Percentiles rank a stretch among this genome's conserved stretches.
Conservation (phyloP, 352 stramenopile genomes). For the Phytophthora agathidicida region DNA sequence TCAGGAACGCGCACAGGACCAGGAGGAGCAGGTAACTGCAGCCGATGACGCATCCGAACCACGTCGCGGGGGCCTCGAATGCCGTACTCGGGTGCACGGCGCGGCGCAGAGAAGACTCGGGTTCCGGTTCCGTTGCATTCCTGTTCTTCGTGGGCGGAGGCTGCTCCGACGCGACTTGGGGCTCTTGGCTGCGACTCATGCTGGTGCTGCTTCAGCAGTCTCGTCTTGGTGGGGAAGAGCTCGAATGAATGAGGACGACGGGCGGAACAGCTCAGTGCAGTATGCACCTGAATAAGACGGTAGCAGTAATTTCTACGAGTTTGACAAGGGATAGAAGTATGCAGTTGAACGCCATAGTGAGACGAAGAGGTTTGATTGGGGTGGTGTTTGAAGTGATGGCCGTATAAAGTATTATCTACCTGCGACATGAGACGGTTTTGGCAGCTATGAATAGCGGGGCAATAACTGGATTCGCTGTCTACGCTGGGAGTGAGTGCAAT, state of each 20-base stretch:
- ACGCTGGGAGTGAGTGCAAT: too few species aligned
- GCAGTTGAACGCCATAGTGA: not conserved
- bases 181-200: conserved; percentile 18
- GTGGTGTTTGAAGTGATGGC: not conserved
- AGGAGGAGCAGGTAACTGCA: conserved; percentile 54
- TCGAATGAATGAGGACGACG: conserved; percentile 22
- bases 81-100: conserved; percentile 52
- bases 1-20: conserved; percentile 56
- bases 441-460: too few species aligned
- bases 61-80: conserved; percentile 54
- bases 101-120: conserved; percentile 29
- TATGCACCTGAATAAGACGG: not conserved
- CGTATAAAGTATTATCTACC: too few species aligned
- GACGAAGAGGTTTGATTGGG: not conserved
- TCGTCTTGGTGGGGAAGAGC: conserved; percentile 6
- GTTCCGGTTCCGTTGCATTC: conserved; percentile 26
- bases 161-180: not conserved
- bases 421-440: conserved; percentile 14
- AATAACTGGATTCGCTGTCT: too few species aligned
- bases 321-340: not conserved
- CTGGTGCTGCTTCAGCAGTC: too few species aligned
- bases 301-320: not conserved
- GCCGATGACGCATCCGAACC: conserved; percentile 47
- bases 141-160: too few species aligned
- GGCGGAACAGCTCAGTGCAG: conserved; percentile 10